phyloP scores from a whole-genome alignment of 495 filamentous ascomycete genomes.

The Daldinia bambusicola region DNA sequence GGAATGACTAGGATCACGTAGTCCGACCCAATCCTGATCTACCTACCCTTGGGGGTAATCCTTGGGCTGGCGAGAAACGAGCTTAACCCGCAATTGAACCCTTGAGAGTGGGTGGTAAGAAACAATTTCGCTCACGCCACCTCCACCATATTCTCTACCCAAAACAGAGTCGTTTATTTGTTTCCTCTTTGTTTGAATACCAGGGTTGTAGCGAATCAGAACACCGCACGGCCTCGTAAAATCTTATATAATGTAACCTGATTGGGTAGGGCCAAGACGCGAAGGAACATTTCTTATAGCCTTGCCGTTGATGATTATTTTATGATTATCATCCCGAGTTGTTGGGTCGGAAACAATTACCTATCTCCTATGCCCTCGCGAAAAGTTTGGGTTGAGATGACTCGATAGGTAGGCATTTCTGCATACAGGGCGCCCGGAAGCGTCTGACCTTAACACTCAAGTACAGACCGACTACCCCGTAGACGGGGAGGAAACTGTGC shows the following conservation, averaged over 20 bases:
- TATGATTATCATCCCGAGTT: background rate
- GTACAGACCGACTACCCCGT: background rate
- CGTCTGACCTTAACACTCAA: constrained; percentile 1
- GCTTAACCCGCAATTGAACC: background rate
- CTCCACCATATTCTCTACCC: constrained; percentile 23
- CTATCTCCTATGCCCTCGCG: background rate
- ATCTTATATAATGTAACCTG: constrained; percentile 16
- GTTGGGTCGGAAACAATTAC: constrained; percentile 4
- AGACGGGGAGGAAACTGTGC: background rate
- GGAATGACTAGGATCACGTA: constrained; percentile 7
- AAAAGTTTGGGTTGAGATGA: background rate
- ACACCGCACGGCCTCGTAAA: constrained; percentile 8
- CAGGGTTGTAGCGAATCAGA: constrained; percentile 26
- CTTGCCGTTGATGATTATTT: background rate
- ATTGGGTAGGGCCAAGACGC: constrained; percentile 6
- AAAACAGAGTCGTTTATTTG: constrained; percentile 29
- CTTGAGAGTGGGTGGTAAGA: background rate
- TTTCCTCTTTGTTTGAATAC: constrained; percentile 39
- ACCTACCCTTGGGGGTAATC: constrained; percentile 6
- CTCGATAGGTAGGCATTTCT: constrained; percentile 1
- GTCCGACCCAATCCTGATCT: constrained; percentile 8
- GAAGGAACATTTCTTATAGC: constrained; percentile 18
- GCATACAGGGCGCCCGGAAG: constrained; percentile 4
- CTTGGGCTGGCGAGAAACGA: constrained; percentile 8
- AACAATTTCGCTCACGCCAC: constrained; percentile 10